These are phyloP conservation scores for Acrocalymma vagum DNA, from an alignment of 2,329 filamentous ascomycete genomes.

Conservation along the genomic window DNA sequence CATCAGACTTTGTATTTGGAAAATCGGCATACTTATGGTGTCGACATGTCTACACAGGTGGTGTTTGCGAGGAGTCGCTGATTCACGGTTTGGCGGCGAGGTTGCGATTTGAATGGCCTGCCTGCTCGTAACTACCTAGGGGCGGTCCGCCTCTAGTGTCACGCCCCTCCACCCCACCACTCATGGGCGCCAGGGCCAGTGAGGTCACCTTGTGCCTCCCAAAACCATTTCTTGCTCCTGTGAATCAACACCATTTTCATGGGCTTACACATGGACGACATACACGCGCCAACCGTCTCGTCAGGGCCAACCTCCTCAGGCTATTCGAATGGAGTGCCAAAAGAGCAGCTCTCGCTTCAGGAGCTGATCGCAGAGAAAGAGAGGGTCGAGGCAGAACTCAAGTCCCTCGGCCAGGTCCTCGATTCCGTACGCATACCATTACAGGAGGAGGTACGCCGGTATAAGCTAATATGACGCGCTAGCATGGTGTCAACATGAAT, in stretches of 20 bases:
- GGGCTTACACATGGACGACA: conserved; percentile 70
- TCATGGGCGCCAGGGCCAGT: too few species aligned
- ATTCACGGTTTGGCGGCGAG: too few species aligned
- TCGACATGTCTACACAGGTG: too few species aligned
- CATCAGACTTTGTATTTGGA: too few species aligned
- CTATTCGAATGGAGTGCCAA: conserved; percentile 68
- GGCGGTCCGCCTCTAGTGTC: too few species aligned
- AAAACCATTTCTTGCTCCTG: conserved; percentile 3
- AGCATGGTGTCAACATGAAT: conserved; percentile 95
- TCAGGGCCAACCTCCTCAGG: conserved; percentile 76
- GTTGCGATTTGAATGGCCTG: too few species aligned
- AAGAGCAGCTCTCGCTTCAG: conserved; percentile 71
- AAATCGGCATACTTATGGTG: too few species aligned
- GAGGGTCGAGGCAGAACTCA: conserved; percentile 84
- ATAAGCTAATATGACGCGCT: conserved; percentile 26
- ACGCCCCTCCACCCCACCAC: too few species aligned
- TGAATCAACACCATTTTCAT: conserved; percentile 48
- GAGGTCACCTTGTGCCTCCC: conserved; percentile 5
- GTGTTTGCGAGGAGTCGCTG: too few species aligned
- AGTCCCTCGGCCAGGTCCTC: conserved; percentile 83
- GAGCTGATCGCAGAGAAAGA: conserved; percentile 89
- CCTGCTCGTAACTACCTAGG: too few species aligned
- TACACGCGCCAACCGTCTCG: conserved; percentile 75
- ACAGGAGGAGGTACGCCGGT: neutral
- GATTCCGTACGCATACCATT: conserved; percentile 72